phyloP scores from a whole-genome alignment of 2,329 filamentous ascomycete species.

The Fusarium oligoseptatum region DNA sequence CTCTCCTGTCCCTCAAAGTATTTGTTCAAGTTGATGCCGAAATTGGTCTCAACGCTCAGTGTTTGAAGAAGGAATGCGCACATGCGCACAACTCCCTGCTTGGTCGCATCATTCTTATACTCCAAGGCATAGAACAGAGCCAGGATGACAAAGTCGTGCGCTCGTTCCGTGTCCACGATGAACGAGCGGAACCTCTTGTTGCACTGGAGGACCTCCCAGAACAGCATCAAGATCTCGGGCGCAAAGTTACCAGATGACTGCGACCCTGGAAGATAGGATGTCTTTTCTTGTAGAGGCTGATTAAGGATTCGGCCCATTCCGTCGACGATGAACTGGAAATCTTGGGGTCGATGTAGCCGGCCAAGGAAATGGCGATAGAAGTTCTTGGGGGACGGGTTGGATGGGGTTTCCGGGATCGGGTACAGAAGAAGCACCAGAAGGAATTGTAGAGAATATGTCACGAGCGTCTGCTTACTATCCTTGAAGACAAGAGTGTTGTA shows the following conservation, averaged over 20 bases:
- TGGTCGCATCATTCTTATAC: constrained; percentile 85
- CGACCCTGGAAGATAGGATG: constrained; percentile 88
- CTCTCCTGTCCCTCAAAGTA: constrained; percentile 90
- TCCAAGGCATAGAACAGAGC: constrained; percentile 94
- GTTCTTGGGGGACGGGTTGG: constrained; percentile 80
- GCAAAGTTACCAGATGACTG: constrained; percentile 87
- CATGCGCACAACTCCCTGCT: constrained; percentile 95
- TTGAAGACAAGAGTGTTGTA: constrained; percentile 94
- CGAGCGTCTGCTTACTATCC: constrained; percentile 89
- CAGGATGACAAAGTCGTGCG: constrained; percentile 92
- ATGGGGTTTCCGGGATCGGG: constrained; percentile 83
- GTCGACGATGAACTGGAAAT: constrained; percentile 97
- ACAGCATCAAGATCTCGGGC: constrained; percentile 95
- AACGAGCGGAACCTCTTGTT: constrained; percentile 98
- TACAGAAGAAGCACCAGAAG: constrained; percentile 89
- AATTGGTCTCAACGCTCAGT: constrained; percentile 90
- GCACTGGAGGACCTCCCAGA: constrained; percentile 97
- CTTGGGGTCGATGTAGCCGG: constrained; percentile 89
- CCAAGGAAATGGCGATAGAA: constrained; percentile 94
- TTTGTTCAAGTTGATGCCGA: constrained; percentile 91
- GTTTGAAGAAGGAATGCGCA: constrained; percentile 98
- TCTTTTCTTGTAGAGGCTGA: constrained; percentile 89
- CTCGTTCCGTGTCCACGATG: constrained; percentile 94
- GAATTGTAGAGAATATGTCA: constrained; percentile 92
- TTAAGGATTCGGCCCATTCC: constrained; percentile 94